These are phyloP conservation scores for Capsicum pubescens DNA, from an alignment of 257 asterid species.

Conservation along the genomic window DNA sequence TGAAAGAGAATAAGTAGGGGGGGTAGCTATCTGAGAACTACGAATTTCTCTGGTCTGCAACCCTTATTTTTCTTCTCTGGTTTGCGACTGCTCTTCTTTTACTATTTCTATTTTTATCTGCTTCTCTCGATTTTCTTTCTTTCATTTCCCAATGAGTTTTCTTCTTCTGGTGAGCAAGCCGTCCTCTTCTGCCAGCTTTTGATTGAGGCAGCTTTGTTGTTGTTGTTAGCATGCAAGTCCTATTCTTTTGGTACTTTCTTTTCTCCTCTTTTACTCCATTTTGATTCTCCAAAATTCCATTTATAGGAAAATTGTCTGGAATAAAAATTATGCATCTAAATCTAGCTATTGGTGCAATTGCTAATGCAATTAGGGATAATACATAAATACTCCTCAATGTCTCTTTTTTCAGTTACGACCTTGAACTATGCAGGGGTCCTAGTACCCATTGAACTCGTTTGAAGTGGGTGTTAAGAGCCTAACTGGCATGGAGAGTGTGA, in stretches of 20 bases:
- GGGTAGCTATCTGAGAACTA: background rate
- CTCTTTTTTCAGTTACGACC: background rate
- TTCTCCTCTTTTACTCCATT: background rate
- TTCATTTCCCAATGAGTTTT: background rate
- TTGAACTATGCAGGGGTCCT: background rate
- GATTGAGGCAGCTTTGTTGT: background rate
- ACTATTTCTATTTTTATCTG: background rate
- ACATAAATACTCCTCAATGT: background rate
- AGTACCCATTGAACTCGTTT: background rate
- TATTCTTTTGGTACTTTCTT: constrained; percentile 1
- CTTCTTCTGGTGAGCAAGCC: constrained; percentile 12
- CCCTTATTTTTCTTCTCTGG: background rate
- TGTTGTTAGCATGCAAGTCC: background rate
- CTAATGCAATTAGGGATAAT: constrained; percentile 12
- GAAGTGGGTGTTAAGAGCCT: background rate
- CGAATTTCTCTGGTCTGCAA: background rate
- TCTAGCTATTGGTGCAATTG: constrained; percentile 4
- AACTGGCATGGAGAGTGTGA: background rate
- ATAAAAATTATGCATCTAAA: background rate
- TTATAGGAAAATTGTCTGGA: background rate
- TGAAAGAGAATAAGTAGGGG: background rate
- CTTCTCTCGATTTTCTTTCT: background rate
- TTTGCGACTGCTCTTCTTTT: background rate
- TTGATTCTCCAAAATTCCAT: background rate
- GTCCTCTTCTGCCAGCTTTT: background rate